Conservation (phyloP, 768 basidiomycete species). For the Coprinellus aureogranulatus region DNA sequence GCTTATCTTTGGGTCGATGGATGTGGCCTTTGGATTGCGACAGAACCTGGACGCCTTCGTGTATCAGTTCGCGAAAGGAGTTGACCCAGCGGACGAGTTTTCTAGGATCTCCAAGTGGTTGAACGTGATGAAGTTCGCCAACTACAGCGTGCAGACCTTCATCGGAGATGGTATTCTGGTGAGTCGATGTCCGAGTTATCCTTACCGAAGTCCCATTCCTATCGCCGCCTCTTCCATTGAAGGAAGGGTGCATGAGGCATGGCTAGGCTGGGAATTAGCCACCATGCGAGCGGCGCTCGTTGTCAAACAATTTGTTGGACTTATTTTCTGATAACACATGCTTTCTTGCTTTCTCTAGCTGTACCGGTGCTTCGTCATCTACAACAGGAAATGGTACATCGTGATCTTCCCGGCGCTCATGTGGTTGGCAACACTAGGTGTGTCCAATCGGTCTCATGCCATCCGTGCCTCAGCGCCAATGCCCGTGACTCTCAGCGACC, state of each 20-base stretch:
- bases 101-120: conserved; percentile 36
- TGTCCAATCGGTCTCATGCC: background rate
- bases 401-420: conserved; percentile 27
- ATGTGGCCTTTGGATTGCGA: conserved; percentile 41
- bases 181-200: conserved; percentile 2
- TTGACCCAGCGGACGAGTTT: conserved; percentile 32
- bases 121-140: conserved; percentile 40
- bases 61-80: conserved; percentile 6
- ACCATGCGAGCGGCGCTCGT: too few relatives aligned
- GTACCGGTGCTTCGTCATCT: conserved; percentile 40
- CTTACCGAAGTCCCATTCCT: too few relatives aligned
- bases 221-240: background rate
- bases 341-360: conserved; percentile 21
- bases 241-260: background rate
- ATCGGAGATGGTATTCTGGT: conserved; percentile 45
- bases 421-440: conserved; percentile 37
- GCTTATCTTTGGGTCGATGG: conserved; percentile 40
- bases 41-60: conserved; percentile 45
- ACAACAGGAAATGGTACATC: conserved; percentile 28
- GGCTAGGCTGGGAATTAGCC: background rate
- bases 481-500: conserved; percentile 23
- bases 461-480: background rate
- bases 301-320: background rate
- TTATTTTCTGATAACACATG: background rate
- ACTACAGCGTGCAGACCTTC: conserved; percentile 41